Percentiles rank a stretch among this genome's conserved stretches.
phyloP scores from a whole-genome alignment of 129 eudicot species.

The Lonicera japonica region DNA sequence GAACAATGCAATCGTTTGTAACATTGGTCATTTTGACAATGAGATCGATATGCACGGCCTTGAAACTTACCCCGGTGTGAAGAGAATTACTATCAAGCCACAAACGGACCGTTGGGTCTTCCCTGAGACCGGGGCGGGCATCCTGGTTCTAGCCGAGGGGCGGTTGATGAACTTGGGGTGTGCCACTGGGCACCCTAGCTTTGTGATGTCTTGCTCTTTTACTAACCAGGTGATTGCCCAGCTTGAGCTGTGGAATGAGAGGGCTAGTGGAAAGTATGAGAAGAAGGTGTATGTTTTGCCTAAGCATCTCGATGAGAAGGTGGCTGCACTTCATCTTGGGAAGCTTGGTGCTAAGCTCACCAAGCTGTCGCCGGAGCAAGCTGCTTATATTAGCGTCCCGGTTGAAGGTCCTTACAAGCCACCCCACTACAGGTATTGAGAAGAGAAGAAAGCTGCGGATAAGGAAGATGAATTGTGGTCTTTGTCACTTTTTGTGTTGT shows the following conservation, averaged over 20 bases:
- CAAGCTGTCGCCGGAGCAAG: slow-evolving; percentile 38
- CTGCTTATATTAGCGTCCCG: slow-evolving; percentile 38
- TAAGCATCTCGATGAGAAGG: slow-evolving; percentile 50
- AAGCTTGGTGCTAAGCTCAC: slow-evolving; percentile 52
- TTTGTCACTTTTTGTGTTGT: neutral
- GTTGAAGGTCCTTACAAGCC: slow-evolving; percentile 53
- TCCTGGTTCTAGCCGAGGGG: slow-evolving; percentile 34
- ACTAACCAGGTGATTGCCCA: slow-evolving; percentile 49
- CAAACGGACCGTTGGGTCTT: slow-evolving; percentile 44
- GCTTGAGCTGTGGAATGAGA: slow-evolving; percentile 44
- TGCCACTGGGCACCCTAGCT: slow-evolving; percentile 52
- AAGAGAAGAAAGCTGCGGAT: too few species aligned
- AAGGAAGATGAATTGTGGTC: neutral
- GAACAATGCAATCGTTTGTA: slow-evolving; percentile 45
- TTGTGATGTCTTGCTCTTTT: slow-evolving; percentile 51
- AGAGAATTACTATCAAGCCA: slow-evolving; percentile 41
- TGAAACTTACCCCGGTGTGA: slow-evolving; percentile 33
- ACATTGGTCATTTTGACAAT: slow-evolving; percentile 47
- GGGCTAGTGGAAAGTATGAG: slow-evolving; percentile 33
- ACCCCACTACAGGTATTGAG: slow-evolving; percentile 44
- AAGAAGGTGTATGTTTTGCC: slow-evolving; percentile 42
- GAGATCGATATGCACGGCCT: slow-evolving; percentile 47
- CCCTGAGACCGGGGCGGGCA: slow-evolving; percentile 29
- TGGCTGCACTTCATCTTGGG: slow-evolving; percentile 44
- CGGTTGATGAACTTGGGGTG: slow-evolving; percentile 44